Percentiles rank a stretch among this genome's conserved stretches.
phyloP scores from a whole-genome alignment of 768 basidiomycete species.

The Russula sp. region DNA sequence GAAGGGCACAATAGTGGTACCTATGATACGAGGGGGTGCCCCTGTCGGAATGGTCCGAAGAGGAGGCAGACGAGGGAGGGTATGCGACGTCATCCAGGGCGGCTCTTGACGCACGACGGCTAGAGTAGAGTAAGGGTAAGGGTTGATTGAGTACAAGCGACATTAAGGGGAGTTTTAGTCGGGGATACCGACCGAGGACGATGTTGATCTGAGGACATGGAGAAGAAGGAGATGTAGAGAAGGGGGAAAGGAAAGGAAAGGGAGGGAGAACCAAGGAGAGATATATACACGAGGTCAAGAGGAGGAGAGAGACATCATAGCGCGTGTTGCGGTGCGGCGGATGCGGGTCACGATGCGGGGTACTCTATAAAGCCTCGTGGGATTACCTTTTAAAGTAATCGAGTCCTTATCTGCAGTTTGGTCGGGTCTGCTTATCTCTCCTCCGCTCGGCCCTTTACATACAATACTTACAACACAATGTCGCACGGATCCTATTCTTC shows the following conservation, averaged over 20 bases:
- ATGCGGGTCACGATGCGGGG: no score
- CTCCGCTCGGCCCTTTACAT: no score
- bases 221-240: not conserved
- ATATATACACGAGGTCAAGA: not conserved
- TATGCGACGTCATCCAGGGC: constrained; percentile 14
- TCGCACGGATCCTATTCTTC: constrained; percentile 73
- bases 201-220: constrained; percentile 6
- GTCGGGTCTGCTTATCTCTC: not conserved
- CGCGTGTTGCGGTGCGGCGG: no score
- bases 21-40: constrained; percentile 14
- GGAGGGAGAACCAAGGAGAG: not conserved
- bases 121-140: not conserved
- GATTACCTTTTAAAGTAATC: not conserved
- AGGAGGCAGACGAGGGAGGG: constrained; percentile 15
- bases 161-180: not conserved
- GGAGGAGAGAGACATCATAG: not conserved
- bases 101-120: not conserved
- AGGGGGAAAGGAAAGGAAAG: no score
- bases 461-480: constrained; percentile 32
- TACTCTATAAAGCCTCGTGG: no score
- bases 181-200: not conserved
- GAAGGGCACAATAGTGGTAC: not conserved
- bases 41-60: constrained; percentile 19
- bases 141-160: not conserved
- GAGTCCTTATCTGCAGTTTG: no score